A percentile compares a stretch with the other conserved stretches of the same genome.
Evolutionary conservation across 208 protist species (phyloP).

Genomic region (Leishmania arabica): DNA sequence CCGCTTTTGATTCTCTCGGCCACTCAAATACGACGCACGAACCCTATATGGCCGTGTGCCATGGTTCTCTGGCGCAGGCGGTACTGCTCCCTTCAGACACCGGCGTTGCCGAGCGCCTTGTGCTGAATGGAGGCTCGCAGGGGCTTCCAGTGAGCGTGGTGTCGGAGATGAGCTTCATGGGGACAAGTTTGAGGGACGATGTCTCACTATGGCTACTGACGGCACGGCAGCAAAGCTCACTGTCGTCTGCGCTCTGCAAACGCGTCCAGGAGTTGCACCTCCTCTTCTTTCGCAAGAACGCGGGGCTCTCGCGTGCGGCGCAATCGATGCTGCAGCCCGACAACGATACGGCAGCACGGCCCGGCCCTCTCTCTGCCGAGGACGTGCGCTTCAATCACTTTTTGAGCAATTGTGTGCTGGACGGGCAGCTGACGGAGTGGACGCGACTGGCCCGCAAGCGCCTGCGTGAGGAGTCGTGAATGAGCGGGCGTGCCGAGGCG

Average conservation of each 20-base stretch:
- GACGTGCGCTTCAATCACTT: constrained; percentile 20
- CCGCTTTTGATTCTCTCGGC: not conserved
- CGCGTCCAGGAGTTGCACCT: constrained; percentile 5
- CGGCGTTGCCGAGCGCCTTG: constrained; percentile 9
- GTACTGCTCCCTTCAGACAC: constrained; percentile 6
- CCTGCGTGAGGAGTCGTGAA: constrained; percentile 31
- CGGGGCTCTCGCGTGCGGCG: constrained; percentile 12
- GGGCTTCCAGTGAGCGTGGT: constrained; percentile 49
- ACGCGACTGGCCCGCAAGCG: constrained; percentile 44
- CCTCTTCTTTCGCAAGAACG: constrained; percentile 12
- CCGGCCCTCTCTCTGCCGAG: constrained; percentile 6
- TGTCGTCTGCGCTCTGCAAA: constrained; percentile 2
- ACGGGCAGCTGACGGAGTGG: constrained; percentile 66
- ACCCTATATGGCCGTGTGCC: constrained; percentile 49
- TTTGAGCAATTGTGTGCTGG: constrained; percentile 35
- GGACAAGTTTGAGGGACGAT: constrained; percentile 40
- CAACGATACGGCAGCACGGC: not conserved
- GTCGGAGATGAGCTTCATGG: constrained; percentile 43
- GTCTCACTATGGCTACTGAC: constrained; percentile 49
- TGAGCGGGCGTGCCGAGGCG: not conserved
- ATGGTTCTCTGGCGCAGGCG: constrained; percentile 58
- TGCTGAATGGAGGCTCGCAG: constrained; percentile 50
- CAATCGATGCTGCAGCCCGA: constrained; percentile 11
- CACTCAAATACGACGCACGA: not conserved
- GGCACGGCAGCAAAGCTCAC: constrained; percentile 17